phyloP scores from a whole-genome alignment of 805 yeast genomes.

The Candida maesae region DNA sequence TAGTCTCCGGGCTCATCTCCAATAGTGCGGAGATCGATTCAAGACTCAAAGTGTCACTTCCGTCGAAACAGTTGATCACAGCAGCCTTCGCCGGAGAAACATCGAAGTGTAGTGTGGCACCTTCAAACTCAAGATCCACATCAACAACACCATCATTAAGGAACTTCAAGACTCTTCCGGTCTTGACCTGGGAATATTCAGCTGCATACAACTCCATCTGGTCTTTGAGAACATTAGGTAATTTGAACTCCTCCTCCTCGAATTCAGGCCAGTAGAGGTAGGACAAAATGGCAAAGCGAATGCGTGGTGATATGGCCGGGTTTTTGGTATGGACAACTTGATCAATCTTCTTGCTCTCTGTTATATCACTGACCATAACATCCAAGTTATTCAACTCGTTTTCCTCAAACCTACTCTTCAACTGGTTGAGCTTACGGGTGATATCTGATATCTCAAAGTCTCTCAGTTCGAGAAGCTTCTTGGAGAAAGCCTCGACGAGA shows the following conservation, averaged over 20 bases:
- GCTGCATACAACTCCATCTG: conserved; percentile 42
- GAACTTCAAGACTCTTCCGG: conserved; percentile 56
- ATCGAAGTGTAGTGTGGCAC: conserved; percentile 35
- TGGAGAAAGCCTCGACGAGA: conserved; percentile 57
- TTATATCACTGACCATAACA: conserved; percentile 78
- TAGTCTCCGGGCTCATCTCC: conserved; percentile 40
- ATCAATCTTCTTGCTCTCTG: conserved; percentile 50
- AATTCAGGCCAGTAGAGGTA: conserved; percentile 74
- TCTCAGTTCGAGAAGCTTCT: conserved; percentile 39
- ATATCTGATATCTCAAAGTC: conserved; percentile 40
- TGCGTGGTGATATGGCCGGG: conserved; percentile 21
- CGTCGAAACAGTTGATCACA: conserved; percentile 48
- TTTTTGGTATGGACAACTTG: conserved; percentile 29
- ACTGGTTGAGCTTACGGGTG: conserved; percentile 41
- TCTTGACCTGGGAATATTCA: conserved; percentile 41
- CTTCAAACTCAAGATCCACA: conserved; percentile 53
- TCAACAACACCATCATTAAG: conserved; percentile 59
- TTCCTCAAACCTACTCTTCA: conserved; percentile 64
- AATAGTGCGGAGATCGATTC: conserved; percentile 32
- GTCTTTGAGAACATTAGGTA: conserved; percentile 42
- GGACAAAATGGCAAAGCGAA: conserved; percentile 65
- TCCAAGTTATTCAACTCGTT: conserved; percentile 65
- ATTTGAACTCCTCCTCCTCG: conserved; percentile 30
- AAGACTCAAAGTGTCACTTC: conserved; percentile 26
- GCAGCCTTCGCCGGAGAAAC: conserved; percentile 73